Evolutionary conservation across 768 basidiomycete genomes (phyloP).

Genomic region (Termitomyces sp.): DNA sequence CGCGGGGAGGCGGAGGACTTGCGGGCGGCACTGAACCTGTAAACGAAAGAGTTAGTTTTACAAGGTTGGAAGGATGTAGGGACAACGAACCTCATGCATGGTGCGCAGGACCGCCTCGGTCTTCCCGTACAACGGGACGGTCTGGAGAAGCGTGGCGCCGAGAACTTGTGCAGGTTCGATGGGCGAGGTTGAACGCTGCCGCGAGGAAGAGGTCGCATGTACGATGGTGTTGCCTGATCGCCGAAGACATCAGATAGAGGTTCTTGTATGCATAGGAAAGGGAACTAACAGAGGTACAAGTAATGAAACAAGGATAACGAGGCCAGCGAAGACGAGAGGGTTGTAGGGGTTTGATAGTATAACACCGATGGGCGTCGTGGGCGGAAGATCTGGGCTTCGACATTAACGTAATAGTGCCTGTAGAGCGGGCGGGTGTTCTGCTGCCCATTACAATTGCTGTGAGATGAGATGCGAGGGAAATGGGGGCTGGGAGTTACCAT

Average conservation of each 20-base stretch:
- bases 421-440: constrained; percentile 53
- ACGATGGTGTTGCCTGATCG: constrained; percentile 50
- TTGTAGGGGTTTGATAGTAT: constrained; percentile 76
- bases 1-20: constrained; percentile 77
- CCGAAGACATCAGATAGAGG: neutral
- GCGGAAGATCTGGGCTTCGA: constrained; percentile 26
- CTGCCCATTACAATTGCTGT: constrained; percentile 50
- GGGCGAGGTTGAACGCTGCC: constrained; percentile 79
- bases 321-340: constrained; percentile 55
- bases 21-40: constrained; percentile 85
- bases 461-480: neutral
- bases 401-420: constrained; percentile 41
- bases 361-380: constrained; percentile 30
- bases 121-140: constrained; percentile 70
- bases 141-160: constrained; percentile 86
- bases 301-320: constrained; percentile 48
- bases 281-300: constrained; percentile 55
- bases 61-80: no score
- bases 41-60: no score
- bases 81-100: constrained; percentile 78
- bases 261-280: neutral
- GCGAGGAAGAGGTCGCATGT: constrained; percentile 83
- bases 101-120: constrained; percentile 82
- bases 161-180: constrained; percentile 80
- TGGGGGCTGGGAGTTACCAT: constrained; percentile 37